A percentile compares a stretch with the other conserved stretches of the same genome.
Evolutionary conservation across 2,329 filamentous ascomycete genomes (phyloP).

Genomic region (Colletotrichum endophyticum): DNA sequence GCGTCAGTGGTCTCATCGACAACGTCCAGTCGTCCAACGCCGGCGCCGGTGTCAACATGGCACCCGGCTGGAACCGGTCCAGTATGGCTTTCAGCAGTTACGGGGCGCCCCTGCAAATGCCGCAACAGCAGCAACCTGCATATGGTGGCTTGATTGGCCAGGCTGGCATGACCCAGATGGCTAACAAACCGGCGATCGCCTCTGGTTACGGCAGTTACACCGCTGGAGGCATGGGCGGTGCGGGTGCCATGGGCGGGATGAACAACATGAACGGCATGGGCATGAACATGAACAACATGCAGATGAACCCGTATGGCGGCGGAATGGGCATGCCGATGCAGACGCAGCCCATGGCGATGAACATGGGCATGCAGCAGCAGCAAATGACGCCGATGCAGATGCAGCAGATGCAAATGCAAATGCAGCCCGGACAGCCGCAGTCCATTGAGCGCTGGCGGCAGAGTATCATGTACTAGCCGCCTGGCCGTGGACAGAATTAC

Average conservation of each 20-base stretch:
- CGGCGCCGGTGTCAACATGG: constrained; percentile 27
- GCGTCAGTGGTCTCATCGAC: constrained; percentile 28
- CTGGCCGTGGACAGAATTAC: background rate
- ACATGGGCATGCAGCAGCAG: constrained; percentile 17
- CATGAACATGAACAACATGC: constrained; percentile 30
- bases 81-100: constrained; percentile 35
- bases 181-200: background rate
- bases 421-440: constrained; percentile 21
- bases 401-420: constrained; percentile 19
- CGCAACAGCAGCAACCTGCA: constrained; percentile 3
- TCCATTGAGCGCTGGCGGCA: constrained; percentile 44
- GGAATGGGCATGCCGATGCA: constrained; percentile 25
- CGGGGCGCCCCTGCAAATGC: constrained; percentile 24
- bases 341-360: constrained; percentile 9
- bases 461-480: constrained; percentile 31
- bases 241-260: constrained; percentile 22
- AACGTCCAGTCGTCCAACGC: constrained; percentile 27
- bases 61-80: constrained; percentile 17
- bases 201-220: constrained; percentile 1
- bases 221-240: constrained; percentile 24
- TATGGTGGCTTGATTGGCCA: constrained; percentile 23
- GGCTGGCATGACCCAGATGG: constrained; percentile 7
- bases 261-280: constrained; percentile 24
- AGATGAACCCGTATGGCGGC: constrained; percentile 22
- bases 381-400: constrained; percentile 25